Base-by-base conservation (phyloP, 257 asterid species). In the Gentiana dahurica region DNA sequence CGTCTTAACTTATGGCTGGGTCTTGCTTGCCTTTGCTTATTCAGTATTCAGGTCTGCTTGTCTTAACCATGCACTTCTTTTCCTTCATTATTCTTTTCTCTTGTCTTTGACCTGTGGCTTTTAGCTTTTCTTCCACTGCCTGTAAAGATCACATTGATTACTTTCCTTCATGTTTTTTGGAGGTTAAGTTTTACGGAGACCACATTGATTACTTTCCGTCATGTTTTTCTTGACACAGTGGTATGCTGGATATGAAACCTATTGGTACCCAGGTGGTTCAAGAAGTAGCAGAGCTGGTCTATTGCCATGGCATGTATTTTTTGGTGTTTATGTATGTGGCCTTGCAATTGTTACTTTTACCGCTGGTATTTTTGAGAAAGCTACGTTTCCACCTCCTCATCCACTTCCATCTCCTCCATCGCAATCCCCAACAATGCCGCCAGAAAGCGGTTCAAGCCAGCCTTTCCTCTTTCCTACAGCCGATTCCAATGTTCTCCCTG, bases 1-100 rank as follows among this genome's bases (percentile, higher is more conserved):
- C 83, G 89, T 68, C 91, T 89, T 61, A 95, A 85, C 72, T 86
- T 90, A 5, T 89, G 95, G 95, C 74, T 89, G 24, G 97, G 97
- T 71, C 68, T 89, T 10, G 69, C 78, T 59, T 72, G 91, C 61
- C 78, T 89, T 53, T 72, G 79, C 78, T 64, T 88, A 73, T 88
- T 88, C 55, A 90, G 74, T 60, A 53, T 81, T 79, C 98, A 37
- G 95, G 89, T 69, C 63, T 51, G 57, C 57, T 36, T 32, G 35
- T 11, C 46, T 41, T 41, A 41, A 41, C 34, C 51, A 43, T 24
- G 45, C 12, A 37, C 36, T 37, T 48, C 48, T 49, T 46, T 39
- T 41, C 34, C 34, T 39, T 39, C 8, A 5, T 41, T 41, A 10
- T 41, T 41, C 46, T 5, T 5, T 7, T 7, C 44, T 7, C 44